Percentiles rank a stretch among this genome's conserved stretches.
Evolutionary conservation across 495 filamentous ascomycete species (phyloP).

Genomic region (Alectoria sarmentosa): DNA sequence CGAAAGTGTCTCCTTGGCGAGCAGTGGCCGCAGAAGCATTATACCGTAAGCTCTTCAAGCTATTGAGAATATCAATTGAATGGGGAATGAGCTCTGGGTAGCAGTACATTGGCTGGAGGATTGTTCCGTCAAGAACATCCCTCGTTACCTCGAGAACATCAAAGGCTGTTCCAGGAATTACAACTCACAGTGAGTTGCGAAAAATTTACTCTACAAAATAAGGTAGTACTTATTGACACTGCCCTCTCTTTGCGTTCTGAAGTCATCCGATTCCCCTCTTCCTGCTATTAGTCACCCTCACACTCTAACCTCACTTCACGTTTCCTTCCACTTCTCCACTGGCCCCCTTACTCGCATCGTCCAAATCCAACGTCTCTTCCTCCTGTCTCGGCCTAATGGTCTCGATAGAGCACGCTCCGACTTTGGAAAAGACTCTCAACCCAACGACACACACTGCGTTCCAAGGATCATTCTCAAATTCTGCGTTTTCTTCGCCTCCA

Average conservation of each 20-base stretch:
- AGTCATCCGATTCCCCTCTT: neutral
- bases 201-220: neutral
- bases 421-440: conserved; percentile 63
- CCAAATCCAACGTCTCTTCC: conserved; percentile 45
- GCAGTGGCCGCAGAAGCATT: neutral
- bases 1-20: neutral
- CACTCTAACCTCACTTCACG: neutral
- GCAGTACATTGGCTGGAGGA: neutral
- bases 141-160: neutral
- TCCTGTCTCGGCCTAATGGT: conserved; percentile 48
- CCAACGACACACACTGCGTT: conserved; percentile 80
- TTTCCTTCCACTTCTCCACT: conserved; percentile 20
- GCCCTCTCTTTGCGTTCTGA: neutral
- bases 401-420: conserved; percentile 45
- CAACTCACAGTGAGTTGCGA: neutral
- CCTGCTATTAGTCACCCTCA: neutral
- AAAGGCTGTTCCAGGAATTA: neutral
- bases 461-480: conserved; percentile 61
- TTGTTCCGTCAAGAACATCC: neutral
- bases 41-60: neutral
- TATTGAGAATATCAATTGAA: neutral
- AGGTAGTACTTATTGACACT: neutral
- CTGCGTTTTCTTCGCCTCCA: conserved; percentile 30
- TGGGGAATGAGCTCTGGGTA: neutral
- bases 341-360: conserved; percentile 36